A percentile compares a stretch with the other conserved stretches of the same genome.
Evolutionary conservation across 805 yeast genomes (phyloP).

Genomic region (Scheffersomyces spartinae): DNA sequence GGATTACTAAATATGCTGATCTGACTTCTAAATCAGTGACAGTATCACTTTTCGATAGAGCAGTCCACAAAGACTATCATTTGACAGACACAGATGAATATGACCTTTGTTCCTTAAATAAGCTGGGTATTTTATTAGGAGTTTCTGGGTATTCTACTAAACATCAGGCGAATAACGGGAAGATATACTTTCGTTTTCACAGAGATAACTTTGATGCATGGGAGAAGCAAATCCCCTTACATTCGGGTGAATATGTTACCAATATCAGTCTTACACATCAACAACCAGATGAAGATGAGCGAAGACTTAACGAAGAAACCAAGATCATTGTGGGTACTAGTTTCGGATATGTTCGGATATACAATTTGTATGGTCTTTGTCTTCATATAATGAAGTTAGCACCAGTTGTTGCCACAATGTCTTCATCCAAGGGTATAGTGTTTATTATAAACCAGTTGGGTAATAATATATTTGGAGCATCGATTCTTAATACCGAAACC

Average conservation of each 20-base stretch:
- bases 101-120: conserved; percentile 67
- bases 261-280: conserved; percentile 56
- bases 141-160: conserved; percentile 17
- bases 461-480: no score
- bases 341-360: conserved; percentile 61
- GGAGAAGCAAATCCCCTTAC: conserved; percentile 51
- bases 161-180: conserved; percentile 18
- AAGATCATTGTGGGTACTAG: conserved; percentile 62
- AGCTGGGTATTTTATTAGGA: conserved; percentile 54
- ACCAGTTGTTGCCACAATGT: conserved; percentile 65
- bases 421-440: conserved; percentile 15
- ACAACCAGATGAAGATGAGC: conserved; percentile 7
- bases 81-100: conserved; percentile 64
- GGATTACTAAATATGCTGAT: conserved; percentile 44
- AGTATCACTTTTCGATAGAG: conserved; percentile 75
- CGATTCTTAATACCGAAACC: no score
- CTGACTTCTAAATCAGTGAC: conserved; percentile 53
- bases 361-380: conserved; percentile 65
- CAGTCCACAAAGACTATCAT: conserved; percentile 68
- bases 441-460: background rate
- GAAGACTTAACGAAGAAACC: conserved; percentile 20
- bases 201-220: conserved; percentile 52
- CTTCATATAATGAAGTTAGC: conserved; percentile 54
- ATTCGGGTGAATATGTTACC: conserved; percentile 48
- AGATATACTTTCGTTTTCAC: conserved; percentile 61